Evolutionary conservation across 805 yeast genomes (phyloP), one percentile per base, ranked within the genome.

Genomic region (Cyberlindnera amylophila): DNA sequence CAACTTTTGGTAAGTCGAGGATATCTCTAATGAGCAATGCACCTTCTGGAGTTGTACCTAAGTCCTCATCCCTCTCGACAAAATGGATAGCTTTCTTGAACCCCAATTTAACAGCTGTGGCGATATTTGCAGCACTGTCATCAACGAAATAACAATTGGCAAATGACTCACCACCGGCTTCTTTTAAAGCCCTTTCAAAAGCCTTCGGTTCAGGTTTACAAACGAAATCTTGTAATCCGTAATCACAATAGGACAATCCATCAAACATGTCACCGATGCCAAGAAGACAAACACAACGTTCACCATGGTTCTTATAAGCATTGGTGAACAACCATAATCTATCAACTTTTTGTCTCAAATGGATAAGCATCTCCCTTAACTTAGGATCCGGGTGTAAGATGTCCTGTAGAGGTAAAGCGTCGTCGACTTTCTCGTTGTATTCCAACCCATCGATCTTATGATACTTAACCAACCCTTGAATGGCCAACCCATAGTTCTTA

Each of bases 241-340:
- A 93, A 65, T 93, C 95, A 66, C 99, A 93, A 64, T 69, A 91
- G 1, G 97, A 88, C 52, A 93, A 73, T 0, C 99, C 99, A 51
- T 91, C 98, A 59, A 93, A 90, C 41, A 88, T 59, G 60, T 90
- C 96, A n/a, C 91, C 97, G 23, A 91, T 62, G 2, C 96, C 97
- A 37, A 91, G 68, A 36, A 91, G 69, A 33, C 80, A 73, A 15
- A 89, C 72, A 24, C 88, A 95, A 38, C 97, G 72, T 34, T 81
- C 55, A 0, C 91, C 99, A 64, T 91, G 99, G 56, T 79, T 88
- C 59, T 82, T 81, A 66, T 91, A 91, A 2, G 99, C 98, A 61
- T 91, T 91, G 4, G 99, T 91, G 57, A 88, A 85, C 34, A 93
- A 72, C 99, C 99, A 91, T 49, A 91, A 67, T 56, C 81, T 72